phyloP scores from a whole-genome alignment of 208 protist species.

The Trichomonas tenax region DNA sequence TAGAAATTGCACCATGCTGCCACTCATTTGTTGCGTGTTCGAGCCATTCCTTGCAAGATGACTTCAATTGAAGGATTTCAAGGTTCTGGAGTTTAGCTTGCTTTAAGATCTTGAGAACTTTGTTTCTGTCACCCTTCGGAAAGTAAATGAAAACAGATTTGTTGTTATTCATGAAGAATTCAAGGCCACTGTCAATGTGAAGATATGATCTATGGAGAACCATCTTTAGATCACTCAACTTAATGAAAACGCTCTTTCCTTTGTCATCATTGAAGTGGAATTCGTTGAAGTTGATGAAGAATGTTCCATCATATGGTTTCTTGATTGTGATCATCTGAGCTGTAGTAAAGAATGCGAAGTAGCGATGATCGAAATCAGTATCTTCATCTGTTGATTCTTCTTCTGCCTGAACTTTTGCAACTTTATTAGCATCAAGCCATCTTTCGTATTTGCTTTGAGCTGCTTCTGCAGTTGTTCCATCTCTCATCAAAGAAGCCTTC shows the following conservation, averaged over 20 bases:
- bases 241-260: neutral
- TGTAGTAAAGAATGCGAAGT: neutral
- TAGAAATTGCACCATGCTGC: neutral
- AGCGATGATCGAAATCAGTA: neutral
- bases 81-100: neutral
- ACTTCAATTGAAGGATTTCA: neutral
- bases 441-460: neutral
- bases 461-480: neutral
- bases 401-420: neutral
- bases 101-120: neutral
- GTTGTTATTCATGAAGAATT: neutral
- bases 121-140: neutral
- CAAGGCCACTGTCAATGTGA: neutral
- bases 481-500: neutral
- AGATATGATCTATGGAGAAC: neutral
- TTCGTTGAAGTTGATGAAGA: neutral
- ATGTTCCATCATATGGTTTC: neutral
- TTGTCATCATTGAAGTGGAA: neutral
- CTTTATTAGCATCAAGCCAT: neutral
- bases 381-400: neutral
- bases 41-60: neutral
- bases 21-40: neutral
- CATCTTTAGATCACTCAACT: neutral
- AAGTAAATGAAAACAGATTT: neutral
- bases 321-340: neutral